Evolutionary conservation across 208 protist genomes (phyloP), one percentile per base, ranked within the genome.

Genomic region (Tritrichomonas foetus): DNA sequence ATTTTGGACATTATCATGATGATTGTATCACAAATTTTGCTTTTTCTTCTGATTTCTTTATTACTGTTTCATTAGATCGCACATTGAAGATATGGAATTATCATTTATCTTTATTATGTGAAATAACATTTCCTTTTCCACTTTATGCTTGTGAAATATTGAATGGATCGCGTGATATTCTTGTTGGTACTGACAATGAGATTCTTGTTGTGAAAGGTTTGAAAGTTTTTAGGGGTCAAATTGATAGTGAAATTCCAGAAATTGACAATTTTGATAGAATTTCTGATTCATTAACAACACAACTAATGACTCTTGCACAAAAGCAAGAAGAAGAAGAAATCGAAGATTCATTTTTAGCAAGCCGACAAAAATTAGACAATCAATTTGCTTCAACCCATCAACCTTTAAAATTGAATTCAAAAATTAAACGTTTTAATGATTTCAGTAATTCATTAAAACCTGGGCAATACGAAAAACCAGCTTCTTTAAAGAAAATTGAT

Each of bases 21-120:
- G 74, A 36, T 82, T 33, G 14, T 50, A 50, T 82, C 8, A 82
- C 74, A 30, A 41, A 20, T n/a, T 50, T 82, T 30, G 44, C 74
- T 30, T 82, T 82, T 16, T 49, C 74, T 30, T 14, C 33, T 22
- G 50, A 33, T 30, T 82, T 82, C 16, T 82, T 30, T 14, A 39
- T 82, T 25, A 50, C 33, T 0, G n/a, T 14, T 50, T 82, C 74
- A 50, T 27, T 82, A 53, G 74, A 82, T 50, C 33, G 50, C 16
- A 82, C 33, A 82, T 27, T 82, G 13, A 82, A 82, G 50, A 3
- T 82, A 9, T 82, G 74, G 74, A 82, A 82, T 50, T 82, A 82
- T 30, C 20, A 82, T 47, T 82, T 82, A 20, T 50, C n/a, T 3
- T 47, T 47, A 30, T 3, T 82, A 0, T 3, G 1, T 50, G 39